Evolutionary conservation across 2,329 filamentous ascomycete genomes (phyloP).

Genomic region (Coniochaeta sp.): DNA sequence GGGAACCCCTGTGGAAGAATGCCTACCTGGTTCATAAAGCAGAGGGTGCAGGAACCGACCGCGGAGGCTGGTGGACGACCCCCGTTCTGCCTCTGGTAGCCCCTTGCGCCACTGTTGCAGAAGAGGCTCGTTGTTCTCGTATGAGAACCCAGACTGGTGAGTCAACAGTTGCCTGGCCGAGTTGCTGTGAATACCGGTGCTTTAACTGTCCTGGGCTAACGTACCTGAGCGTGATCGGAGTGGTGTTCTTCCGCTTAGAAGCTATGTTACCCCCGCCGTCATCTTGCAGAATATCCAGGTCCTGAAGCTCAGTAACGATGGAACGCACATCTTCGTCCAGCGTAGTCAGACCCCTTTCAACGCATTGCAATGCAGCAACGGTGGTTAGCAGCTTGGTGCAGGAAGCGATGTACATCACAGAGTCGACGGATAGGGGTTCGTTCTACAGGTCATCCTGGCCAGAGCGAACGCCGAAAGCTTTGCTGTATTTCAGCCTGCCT

Average conservation of each 20-base stretch:
- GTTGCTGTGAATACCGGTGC: neutral
- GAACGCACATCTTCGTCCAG: constrained; percentile 37
- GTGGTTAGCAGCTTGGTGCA: constrained; percentile 39
- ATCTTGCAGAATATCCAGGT: neutral
- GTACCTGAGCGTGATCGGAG: constrained; percentile 41
- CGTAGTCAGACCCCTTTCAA: constrained; percentile 41
- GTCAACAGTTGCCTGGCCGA: constrained; percentile 29
- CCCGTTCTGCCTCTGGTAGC: constrained; percentile 14
- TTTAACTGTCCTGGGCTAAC: constrained; percentile 3
- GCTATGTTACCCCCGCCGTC: constrained; percentile 10
- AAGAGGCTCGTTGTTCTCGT: constrained; percentile 32
- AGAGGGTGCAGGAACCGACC: constrained; percentile 34
- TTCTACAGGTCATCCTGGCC: constrained; percentile 30
- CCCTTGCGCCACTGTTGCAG: constrained; percentile 27
- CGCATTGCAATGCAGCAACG: constrained; percentile 46
- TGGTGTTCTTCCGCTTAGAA: constrained; percentile 37
- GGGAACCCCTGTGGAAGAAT: constrained; percentile 45
- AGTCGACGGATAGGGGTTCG: constrained; percentile 26
- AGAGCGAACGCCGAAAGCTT: constrained; percentile 30
- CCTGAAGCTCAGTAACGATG: constrained; percentile 37
- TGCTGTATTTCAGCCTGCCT: constrained; percentile 25
- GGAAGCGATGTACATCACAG: constrained; percentile 28
- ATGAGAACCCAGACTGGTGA: constrained; percentile 41
- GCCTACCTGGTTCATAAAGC: constrained; percentile 40
- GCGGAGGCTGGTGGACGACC: constrained; percentile 29